These are phyloP conservation scores for Neohortaea acidophila DNA, from an alignment of 495 filamentous ascomycete genomes.

Conservation along the genomic window DNA sequence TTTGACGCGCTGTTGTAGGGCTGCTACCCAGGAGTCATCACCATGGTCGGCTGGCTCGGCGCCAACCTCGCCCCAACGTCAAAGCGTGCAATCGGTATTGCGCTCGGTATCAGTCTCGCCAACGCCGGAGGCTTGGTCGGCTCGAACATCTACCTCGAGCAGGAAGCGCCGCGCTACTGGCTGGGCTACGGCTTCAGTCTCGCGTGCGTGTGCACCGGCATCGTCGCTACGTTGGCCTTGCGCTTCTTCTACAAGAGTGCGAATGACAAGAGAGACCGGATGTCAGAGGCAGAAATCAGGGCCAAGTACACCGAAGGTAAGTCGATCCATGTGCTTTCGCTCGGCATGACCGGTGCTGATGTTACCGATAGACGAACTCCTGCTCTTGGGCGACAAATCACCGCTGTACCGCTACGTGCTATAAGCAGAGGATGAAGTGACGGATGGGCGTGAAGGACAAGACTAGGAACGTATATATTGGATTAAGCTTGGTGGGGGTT, in stretches of 20 bases:
- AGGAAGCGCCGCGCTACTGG: conserved; percentile 15
- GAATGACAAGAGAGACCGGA: conserved; percentile 30
- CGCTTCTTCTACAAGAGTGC: conserved; percentile 39
- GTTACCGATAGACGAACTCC: background rate
- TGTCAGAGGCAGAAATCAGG: background rate
- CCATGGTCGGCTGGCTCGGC: conserved; percentile 53
- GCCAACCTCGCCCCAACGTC: conserved; percentile 59
- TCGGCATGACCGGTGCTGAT: background rate
- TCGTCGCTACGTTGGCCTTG: conserved; percentile 40
- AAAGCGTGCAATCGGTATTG: conserved; percentile 59
- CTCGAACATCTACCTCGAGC: conserved; percentile 1
- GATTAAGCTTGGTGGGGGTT: too few relatives aligned
- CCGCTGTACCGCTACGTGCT: conserved; percentile 1
- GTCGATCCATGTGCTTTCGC: background rate
- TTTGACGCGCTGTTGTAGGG: too few relatives aligned
- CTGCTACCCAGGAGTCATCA: conserved; percentile 46
- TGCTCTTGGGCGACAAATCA: background rate
- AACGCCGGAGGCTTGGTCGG: conserved; percentile 5
- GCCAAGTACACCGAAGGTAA: background rate
- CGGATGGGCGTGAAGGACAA: too few relatives aligned
- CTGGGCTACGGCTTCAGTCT: conserved; percentile 58
- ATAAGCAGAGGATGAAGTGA: background rate
- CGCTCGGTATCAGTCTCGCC: conserved; percentile 64
- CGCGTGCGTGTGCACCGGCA: conserved; percentile 44
- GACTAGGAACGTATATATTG: too few relatives aligned